phyloP scores from a whole-genome alignment of 2,329 filamentous ascomycete species.

The Rhexocercosporidium sp. region DNA sequence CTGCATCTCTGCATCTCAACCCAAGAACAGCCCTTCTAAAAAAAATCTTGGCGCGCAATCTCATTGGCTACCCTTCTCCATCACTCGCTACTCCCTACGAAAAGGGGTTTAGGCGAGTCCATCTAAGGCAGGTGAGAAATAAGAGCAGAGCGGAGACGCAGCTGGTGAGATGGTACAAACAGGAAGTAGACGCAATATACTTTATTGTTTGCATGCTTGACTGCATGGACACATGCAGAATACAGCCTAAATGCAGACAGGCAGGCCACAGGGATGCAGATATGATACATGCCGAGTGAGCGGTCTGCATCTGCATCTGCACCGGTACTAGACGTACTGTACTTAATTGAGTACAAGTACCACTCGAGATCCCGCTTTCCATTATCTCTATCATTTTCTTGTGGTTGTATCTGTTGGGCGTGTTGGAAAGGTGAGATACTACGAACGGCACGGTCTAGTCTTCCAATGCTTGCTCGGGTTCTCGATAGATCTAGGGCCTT shows the following conservation, averaged over 20 bases:
- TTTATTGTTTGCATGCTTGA: background rate
- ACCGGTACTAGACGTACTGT: background rate
- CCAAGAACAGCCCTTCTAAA: background rate
- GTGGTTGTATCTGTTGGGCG: background rate
- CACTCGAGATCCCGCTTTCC: background rate
- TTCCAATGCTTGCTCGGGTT: background rate
- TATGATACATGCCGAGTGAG: background rate
- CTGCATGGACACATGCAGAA: background rate
- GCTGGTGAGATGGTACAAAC: too few relatives aligned
- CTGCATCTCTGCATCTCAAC: background rate
- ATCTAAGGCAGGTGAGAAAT: background rate
- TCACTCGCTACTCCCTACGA: background rate
- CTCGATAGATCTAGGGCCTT: background rate
- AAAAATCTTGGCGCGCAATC: background rate
- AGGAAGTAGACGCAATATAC: too few relatives aligned
- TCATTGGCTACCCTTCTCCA: background rate
- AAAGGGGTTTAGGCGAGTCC: background rate
- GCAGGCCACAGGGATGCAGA: background rate
- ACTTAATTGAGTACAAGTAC: background rate
- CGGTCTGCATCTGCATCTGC: background rate
- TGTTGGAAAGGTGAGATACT: background rate
- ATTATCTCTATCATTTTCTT: background rate
- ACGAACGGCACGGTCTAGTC: background rate
- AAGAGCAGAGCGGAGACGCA: background rate
- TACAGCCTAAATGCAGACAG: background rate